Conservation (phyloP, 768 basidiomycete species). For the Leucosporidium creatinivorum region DNA sequence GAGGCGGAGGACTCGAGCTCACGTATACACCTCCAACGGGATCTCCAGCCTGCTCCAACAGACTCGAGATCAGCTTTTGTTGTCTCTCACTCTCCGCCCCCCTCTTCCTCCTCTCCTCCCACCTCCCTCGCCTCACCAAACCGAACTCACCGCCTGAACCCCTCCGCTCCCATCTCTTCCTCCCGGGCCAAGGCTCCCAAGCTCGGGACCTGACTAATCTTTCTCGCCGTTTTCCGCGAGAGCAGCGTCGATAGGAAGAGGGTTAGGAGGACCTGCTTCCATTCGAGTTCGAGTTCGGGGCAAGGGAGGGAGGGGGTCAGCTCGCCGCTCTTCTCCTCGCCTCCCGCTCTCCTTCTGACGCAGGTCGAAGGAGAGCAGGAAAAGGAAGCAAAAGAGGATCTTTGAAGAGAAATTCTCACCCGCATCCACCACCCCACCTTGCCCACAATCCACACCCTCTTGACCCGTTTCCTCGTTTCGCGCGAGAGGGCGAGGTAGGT, state of each 20-base stretch:
- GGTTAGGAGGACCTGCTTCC: slow-evolving; percentile 9
- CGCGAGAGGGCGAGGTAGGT: slow-evolving; percentile 9
- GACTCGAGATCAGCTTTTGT: no score
- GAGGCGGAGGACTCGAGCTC: background rate
- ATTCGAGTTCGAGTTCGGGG: background rate
- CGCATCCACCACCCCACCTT: slow-evolving; percentile 19
- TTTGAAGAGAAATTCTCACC: background rate
- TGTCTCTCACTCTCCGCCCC: background rate
- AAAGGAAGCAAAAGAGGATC: no score
- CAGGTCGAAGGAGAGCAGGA: no score
- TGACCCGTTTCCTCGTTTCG: slow-evolving; percentile 10
- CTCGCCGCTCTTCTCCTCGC: no score
- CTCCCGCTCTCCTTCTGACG: no score
- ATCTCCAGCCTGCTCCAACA: slow-evolving; percentile 4
- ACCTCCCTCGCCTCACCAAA: no score
- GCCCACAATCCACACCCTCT: slow-evolving; percentile 17
- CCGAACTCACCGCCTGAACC: slow-evolving; percentile 4
- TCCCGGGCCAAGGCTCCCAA: background rate
- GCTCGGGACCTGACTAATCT: slow-evolving; percentile 1
- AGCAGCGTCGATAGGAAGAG: slow-evolving; percentile 20
- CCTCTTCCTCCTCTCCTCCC: background rate
- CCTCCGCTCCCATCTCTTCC: slow-evolving; percentile 4
- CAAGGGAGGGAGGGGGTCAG: background rate
- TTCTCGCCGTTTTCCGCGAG: slow-evolving; percentile 6
- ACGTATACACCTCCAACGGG: slow-evolving; percentile 23